Conservation (phyloP, 2,329 filamentous ascomycete species). For the Colletotrichum tanaceti region DNA sequence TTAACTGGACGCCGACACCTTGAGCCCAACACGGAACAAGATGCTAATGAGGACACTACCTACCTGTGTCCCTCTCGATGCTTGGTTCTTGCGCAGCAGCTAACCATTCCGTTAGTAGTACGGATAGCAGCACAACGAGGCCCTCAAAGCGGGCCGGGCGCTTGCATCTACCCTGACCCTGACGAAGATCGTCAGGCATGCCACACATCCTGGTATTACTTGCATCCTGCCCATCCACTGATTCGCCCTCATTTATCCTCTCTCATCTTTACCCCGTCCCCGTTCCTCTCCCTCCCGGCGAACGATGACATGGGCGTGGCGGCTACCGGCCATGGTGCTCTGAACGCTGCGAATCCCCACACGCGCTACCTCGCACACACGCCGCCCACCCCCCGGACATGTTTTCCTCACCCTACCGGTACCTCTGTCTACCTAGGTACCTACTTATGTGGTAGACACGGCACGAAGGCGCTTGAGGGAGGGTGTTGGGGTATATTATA, state of each 20-base stretch:
- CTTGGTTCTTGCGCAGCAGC: not conserved
- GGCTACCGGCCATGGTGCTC: slow-evolving; percentile 32
- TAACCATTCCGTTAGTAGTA: slow-evolving; percentile 7
- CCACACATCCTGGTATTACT: slow-evolving; percentile 24
- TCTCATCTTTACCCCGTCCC: slow-evolving; percentile 5
- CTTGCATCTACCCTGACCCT: slow-evolving; percentile 37
- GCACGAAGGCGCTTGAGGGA: not conserved
- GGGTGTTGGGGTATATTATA: slow-evolving; percentile 36
- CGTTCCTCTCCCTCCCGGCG: slow-evolving; percentile 17
- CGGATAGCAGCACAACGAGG: slow-evolving; percentile 12
- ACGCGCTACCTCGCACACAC: slow-evolving; percentile 35
- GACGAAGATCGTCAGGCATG: slow-evolving; percentile 34
- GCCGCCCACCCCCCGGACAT: slow-evolving; percentile 16
- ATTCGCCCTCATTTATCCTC: slow-evolving; percentile 22
- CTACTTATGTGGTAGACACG: not conserved
- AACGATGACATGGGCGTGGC: slow-evolving; percentile 35
- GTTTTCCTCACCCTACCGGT: slow-evolving; percentile 8
- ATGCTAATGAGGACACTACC: not conserved
- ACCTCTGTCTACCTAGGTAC: too few relatives aligned
- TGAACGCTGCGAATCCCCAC: slow-evolving; percentile 32
- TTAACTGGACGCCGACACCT: not conserved
- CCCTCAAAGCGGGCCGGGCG: slow-evolving; percentile 35
- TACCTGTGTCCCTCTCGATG: too few relatives aligned
- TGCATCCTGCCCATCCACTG: slow-evolving; percentile 34
- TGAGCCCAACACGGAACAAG: not conserved